Conservation (phyloP, 768 basidiomycete species). For the Serpula lacrymans region DNA sequence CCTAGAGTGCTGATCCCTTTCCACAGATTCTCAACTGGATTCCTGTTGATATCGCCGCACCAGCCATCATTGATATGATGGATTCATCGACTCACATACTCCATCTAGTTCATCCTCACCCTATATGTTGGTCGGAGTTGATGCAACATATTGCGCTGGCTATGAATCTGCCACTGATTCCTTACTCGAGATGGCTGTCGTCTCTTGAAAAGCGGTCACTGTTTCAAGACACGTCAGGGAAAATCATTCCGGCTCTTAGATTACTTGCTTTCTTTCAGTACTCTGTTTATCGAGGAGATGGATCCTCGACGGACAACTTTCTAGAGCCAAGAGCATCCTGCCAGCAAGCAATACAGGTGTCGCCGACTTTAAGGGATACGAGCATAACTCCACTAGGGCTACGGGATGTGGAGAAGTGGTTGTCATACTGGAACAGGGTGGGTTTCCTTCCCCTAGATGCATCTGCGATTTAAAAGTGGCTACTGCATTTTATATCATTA, state of each 20-base stretch:
- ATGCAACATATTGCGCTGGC: conserved; percentile 15
- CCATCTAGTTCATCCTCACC: conserved; percentile 28
- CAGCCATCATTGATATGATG: conserved; percentile 22
- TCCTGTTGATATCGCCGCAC: conserved; percentile 28
- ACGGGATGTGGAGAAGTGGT: background rate
- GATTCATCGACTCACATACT: conserved; percentile 15
- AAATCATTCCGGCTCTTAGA: too few species aligned
- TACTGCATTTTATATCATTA: too few species aligned
- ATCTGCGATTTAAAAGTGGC: too few species aligned
- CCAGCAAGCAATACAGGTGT: too few species aligned
- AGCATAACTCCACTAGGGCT: background rate
- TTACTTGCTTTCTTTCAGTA: conserved; percentile 9
- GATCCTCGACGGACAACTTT: background rate
- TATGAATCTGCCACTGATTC: conserved; percentile 27
- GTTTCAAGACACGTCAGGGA: too few species aligned
- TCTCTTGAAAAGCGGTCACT: too few species aligned
- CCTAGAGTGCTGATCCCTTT: background rate
- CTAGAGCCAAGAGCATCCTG: conserved; percentile 3
- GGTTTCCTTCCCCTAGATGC: too few species aligned
- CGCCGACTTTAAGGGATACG: too few species aligned
- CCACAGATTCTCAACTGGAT: conserved; percentile 26
- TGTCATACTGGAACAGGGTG: background rate
- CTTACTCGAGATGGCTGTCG: conserved; percentile 28
- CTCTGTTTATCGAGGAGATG: background rate
- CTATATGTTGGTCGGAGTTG: conserved; percentile 14